phyloP scores from a whole-genome alignment of 106 monocot species.

The Amphibolis antarctica region DNA sequence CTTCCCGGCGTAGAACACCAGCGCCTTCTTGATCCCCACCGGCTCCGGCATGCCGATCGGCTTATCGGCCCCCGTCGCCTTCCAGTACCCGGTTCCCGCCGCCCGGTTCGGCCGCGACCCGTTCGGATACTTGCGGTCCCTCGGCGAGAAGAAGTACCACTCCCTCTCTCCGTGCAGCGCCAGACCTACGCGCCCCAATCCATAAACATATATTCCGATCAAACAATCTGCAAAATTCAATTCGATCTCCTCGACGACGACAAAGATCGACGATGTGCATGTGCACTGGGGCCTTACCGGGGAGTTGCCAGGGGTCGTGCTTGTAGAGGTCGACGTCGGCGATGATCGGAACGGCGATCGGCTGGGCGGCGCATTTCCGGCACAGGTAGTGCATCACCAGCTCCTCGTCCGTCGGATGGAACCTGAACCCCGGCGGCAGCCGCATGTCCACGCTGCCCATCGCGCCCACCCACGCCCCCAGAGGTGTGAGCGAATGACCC shows the following conservation, averaged over 20 bases:
- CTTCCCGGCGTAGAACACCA: constrained; percentile 78
- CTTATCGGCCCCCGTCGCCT: constrained; percentile 90
- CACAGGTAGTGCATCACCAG: constrained; percentile 76
- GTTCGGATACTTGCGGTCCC: constrained; percentile 78
- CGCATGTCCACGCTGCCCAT: constrained; percentile 34
- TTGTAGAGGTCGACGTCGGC: constrained; percentile 60
- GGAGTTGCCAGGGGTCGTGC: constrained; percentile 61
- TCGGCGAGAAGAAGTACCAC: constrained; percentile 91
- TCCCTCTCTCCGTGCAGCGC: constrained; percentile 71
- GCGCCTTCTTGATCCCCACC: constrained; percentile 79
- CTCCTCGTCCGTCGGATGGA: constrained; percentile 80
- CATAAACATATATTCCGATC: too few relatives aligned
- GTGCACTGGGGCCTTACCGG: constrained; percentile 13
- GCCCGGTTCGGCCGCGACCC: constrained; percentile 75
- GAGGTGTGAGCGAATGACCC: too few relatives aligned
- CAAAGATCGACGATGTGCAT: not conserved
- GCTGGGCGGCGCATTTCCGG: constrained; percentile 38
- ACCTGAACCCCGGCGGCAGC: constrained; percentile 76
- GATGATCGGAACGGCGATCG: constrained; percentile 39
- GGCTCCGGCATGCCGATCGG: constrained; percentile 47
- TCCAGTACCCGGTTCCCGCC: constrained; percentile 76
- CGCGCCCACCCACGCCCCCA: not conserved
- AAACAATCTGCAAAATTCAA: not conserved
- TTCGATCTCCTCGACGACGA: not conserved
- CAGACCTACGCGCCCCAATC: constrained; percentile 35